Conservation (phyloP, 257 asterid species). For the Capsicum baccatum region DNA sequence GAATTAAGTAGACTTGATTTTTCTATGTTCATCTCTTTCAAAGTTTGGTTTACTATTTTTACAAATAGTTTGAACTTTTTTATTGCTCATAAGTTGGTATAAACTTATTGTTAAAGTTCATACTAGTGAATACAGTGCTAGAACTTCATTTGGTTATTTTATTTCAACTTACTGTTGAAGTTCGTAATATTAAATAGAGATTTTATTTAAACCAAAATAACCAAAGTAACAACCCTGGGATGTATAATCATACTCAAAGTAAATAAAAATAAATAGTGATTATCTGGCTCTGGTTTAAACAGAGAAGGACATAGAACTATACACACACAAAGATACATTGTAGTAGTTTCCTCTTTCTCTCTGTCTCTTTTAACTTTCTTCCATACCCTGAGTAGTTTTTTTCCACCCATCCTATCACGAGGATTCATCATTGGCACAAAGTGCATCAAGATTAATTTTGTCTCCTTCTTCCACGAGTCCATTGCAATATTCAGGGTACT, state of each 20-base stretch:
- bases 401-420: not conserved
- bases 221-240: too few species aligned
- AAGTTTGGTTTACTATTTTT: too few species aligned
- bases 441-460: conserved; percentile 67
- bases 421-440: conserved; percentile 61
- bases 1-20: too few species aligned
- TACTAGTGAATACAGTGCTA: too few species aligned
- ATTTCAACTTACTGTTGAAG: too few species aligned
- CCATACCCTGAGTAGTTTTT: not conserved
- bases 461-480: conserved; percentile 80
- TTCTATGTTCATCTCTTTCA: too few species aligned
- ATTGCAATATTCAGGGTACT: conserved; percentile 74
- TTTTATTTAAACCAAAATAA: too few species aligned
- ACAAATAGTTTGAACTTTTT: too few species aligned
- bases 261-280: not conserved
- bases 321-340: not conserved
- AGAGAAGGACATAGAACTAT: not conserved
- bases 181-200: too few species aligned
- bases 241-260: not conserved
- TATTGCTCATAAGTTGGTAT: too few species aligned
- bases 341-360: not conserved
- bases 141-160: too few species aligned
- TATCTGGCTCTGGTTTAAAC: not conserved
- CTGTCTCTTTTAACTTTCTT: not conserved
- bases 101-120: too few species aligned